Evolutionary conservation across 2,329 filamentous ascomycete species (phyloP).

Genomic region (Alternaria gansuensis): DNA sequence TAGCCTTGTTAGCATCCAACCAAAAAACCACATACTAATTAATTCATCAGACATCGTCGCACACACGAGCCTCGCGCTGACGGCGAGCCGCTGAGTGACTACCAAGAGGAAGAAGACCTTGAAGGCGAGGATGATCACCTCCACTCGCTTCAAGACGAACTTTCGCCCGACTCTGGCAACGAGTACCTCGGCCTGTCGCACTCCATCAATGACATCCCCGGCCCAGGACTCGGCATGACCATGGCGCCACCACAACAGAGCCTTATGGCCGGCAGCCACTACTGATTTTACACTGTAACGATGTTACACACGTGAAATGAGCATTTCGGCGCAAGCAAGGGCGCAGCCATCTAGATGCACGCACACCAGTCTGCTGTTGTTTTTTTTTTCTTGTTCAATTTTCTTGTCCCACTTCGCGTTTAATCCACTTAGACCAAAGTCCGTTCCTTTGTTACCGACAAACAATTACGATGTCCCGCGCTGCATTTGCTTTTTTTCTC

Average conservation of each 20-base stretch:
- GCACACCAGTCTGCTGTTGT: conserved; percentile 30
- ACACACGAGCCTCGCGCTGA: conserved; percentile 82
- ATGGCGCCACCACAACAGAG: conserved; percentile 56
- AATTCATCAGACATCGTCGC: conserved; percentile 66
- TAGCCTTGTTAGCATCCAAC: conserved; percentile 24
- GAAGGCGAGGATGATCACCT: conserved; percentile 89
- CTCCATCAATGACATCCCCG: conserved; percentile 50
- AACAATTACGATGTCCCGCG: conserved; percentile 29
- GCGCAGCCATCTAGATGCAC: conserved; percentile 36
- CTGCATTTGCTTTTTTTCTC: conserved; percentile 28
- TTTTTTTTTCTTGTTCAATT: conserved; percentile 35
- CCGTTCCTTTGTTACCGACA: conserved; percentile 28
- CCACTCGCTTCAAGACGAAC: conserved; percentile 78
- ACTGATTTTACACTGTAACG: conserved; percentile 41
- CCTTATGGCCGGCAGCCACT: conserved; percentile 57
- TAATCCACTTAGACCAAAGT: conserved; percentile 39
- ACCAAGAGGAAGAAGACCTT: conserved; percentile 85
- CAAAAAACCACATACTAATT: conserved; percentile 51
- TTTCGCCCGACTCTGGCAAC: conserved; percentile 76
- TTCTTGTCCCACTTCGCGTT: conserved; percentile 25
- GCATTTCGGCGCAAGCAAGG: conserved; percentile 34
- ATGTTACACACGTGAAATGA: conserved; percentile 38
- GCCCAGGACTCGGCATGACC: conserved; percentile 48
- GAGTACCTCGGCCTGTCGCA: conserved; percentile 61
- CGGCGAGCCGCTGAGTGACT: conserved; percentile 67